Evolutionary conservation across 306 rosid species (phyloP), one percentile per base, ranked within the genome.

Genomic region (Casuarina equisetifolia): DNA sequence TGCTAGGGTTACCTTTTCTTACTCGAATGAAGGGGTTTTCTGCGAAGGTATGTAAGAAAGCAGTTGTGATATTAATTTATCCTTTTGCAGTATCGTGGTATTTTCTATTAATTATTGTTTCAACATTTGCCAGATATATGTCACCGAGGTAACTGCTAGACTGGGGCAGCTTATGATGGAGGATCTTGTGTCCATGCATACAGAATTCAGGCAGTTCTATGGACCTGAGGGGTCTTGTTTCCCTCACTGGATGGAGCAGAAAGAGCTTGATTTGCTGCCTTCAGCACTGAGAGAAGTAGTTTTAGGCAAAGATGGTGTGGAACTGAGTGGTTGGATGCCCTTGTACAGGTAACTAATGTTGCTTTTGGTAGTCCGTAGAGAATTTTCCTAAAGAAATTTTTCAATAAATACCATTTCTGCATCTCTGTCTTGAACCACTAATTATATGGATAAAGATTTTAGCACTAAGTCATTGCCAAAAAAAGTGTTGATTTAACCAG

Each of bases 151-250:
- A 74, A 67, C 98, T 1, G 82, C 89, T 38, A 90, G 87, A 81
- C 76, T 94, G 32, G 98, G 97, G 71, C 87, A 86, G 83, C 84
- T 94, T 83, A 84, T 94, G 97, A 86, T 94, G 97, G 93, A 92
- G 80, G 97, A 94, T 68, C 95, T 94, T 86, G 82, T 92, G 77
- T 81, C 91, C 52, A 88, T 87, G 93, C 97, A 94, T 78, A 81
- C 67, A 46, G 98, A 94, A 50, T 80, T 89, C 74, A 92, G 87
- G 81, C 91, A 90, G 86, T 85, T 90, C 78, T 92, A 90, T 54
- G 98, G 97, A 79, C 83, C 85, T 8, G 85, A 79, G 75, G 88
- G 83, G 38, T 79, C 86, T 54, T 78, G 38, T 79, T 84, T 85
- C 74, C 91, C 97, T 54, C 68, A 45, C 39, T 88, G 97, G 98